Evolutionary conservation across 192 early-diverging fungal species (phyloP), one percentile per base, ranked within the genome.

Genomic region (Gaertneriomyces semiglobifer): DNA sequence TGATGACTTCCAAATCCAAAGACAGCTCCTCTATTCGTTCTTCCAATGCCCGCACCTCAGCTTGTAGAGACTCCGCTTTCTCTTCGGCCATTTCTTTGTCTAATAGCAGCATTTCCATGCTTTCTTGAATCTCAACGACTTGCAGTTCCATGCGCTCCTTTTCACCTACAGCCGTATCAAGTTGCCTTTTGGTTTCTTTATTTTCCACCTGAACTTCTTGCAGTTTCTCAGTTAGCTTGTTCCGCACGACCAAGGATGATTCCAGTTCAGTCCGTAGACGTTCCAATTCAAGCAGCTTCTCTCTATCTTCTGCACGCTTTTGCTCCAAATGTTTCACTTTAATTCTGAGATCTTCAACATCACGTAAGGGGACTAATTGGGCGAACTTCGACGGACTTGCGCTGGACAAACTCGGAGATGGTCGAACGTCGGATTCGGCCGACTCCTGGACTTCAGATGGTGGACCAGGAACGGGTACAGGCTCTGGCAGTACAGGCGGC

Each of bases 71-170:
- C 46, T 95, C 93, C 19, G 87, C 86, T 45, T 81, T 82, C 68
- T 95, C 93, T 63, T 94, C 93, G 0, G 92, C 93, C 82, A 94
- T 86, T 73, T 97, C 93, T 70, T 90, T 90, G 79, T 97, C 95
- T 11, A 97, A 68, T 5, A 91, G 79, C 59, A 90, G 84, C 76
- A 93, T 88, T 74, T 97, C 95, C 75, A 94, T 80, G 12, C 77
- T 77, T 20, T 94, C 94, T 18, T 84, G 62, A 14, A 87, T 77
- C 41, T 95, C 93, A 44, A 80, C 78, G 57, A 90, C 81, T 65
- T 88, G 86, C 16, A 70, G 62, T 60, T 94, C 93, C 39, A 81
- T 58, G 3, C 71, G 74, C 40, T 90, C 89, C 63, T 86, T 88
- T 61, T 88, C 92, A 5, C 73, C 48, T 18, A 50, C 43, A 6